A percentile compares a stretch with the other conserved stretches of the same genome.
Evolutionary conservation across 768 basidiomycete genomes (phyloP).

Genomic region (Serendipita sp.): DNA sequence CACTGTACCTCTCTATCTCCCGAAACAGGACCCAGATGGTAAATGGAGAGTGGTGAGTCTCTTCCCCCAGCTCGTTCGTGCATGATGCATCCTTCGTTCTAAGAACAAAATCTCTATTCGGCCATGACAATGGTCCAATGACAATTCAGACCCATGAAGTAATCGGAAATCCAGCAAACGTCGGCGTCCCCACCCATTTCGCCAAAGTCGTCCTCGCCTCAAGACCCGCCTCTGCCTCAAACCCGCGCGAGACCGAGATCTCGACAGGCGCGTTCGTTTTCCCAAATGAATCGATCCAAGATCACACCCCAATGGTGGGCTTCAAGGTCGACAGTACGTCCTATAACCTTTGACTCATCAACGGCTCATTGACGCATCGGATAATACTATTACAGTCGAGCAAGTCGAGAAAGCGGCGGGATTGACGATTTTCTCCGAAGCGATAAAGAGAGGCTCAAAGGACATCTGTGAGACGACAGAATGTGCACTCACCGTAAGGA

Average conservation of each 20-base stretch:
- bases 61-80: background rate
- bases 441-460: constrained; percentile 54
- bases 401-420: constrained; percentile 84
- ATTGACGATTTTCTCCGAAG: constrained; percentile 70
- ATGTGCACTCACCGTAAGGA: constrained; percentile 74
- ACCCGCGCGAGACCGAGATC: constrained; percentile 55
- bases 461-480: constrained; percentile 80
- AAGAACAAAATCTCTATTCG: background rate
- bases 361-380: constrained; percentile 3
- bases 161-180: constrained; percentile 78
- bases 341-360: background rate
- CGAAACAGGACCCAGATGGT: constrained; percentile 67
- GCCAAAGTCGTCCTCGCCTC: constrained; percentile 85
- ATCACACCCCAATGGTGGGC: constrained; percentile 59
- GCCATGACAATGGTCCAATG: background rate
- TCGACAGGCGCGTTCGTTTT: constrained; percentile 89
- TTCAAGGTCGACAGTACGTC: constrained; percentile 69
- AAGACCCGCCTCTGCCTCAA: constrained; percentile 55
- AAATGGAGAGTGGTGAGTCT: constrained; percentile 85
- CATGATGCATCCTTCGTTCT: background rate
- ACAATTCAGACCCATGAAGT: constrained; percentile 69
- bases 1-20: constrained; percentile 93
- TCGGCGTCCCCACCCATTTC: constrained; percentile 94
- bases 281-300: constrained; percentile 84
- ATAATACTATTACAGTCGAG: constrained; percentile 42